Conservation (phyloP, 1,284 basidiomycete genomes). For the Kalmanozyma brasiliensis region DNA sequence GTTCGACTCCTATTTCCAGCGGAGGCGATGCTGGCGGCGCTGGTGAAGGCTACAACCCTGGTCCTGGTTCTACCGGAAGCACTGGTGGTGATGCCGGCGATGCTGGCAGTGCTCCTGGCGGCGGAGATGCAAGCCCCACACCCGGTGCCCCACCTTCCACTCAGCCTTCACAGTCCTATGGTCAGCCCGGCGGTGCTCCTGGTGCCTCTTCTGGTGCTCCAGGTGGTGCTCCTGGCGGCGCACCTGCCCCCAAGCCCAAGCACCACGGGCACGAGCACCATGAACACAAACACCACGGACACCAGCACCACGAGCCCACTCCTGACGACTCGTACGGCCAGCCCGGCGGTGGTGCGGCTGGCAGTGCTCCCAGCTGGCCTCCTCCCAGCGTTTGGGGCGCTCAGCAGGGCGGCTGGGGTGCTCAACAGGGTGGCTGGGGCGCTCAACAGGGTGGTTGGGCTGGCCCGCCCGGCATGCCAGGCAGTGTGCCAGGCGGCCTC, state of each 20-base stretch:
- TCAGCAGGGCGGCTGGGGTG: constrained; percentile 1
- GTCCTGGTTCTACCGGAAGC: constrained; percentile 10
- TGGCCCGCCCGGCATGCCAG: background rate
- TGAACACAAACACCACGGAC: no score
- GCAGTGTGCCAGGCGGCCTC: constrained; percentile 3
- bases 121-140: no score
- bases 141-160: no score
- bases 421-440: constrained; percentile 2
- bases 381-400: background rate
- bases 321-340: no score
- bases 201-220: background rate
- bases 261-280: no score
- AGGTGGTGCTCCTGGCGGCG: constrained; percentile 1
- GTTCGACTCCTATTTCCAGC: constrained; percentile 11
- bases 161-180: no score
- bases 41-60: constrained; percentile 1
- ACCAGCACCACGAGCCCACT: no score
- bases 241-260: no score
- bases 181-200: constrained; percentile 2
- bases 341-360: background rate
- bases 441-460: constrained; percentile 2
- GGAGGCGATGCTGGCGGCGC: constrained; percentile 10
- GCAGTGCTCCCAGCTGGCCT: background rate
- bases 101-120: background rate
- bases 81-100: constrained; percentile 1